phyloP scores from a whole-genome alignment of 352 stramenopile genomes.

The Thraustochytrium sp. region DNA sequence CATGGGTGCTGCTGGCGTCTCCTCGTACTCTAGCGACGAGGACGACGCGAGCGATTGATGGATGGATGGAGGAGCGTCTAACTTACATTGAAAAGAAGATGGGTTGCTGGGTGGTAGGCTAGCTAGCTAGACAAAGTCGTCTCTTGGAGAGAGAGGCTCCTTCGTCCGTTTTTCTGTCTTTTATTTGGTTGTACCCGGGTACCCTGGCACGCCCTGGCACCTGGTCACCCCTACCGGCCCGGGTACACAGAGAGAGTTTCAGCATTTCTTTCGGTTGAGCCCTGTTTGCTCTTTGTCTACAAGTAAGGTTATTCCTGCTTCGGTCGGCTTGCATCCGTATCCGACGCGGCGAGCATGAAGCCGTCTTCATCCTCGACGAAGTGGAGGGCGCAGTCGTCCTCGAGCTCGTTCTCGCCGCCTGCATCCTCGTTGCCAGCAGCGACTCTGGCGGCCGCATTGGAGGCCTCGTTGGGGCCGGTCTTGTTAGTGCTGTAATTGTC shows the following conservation, averaged over 20 bases:
- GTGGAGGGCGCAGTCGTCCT: not conserved
- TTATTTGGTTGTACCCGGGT: too few relatives aligned
- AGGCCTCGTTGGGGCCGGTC: not conserved
- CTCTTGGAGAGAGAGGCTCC: too few relatives aligned
- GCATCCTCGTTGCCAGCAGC: not conserved
- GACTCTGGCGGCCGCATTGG: not conserved
- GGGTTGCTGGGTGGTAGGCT: too few relatives aligned
- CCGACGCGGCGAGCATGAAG: not conserved
- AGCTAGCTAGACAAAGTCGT: too few relatives aligned
- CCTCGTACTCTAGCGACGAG: not conserved
- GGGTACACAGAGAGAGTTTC: too few relatives aligned
- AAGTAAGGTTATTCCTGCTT: conserved; percentile 33
- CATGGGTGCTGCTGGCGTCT: too few relatives aligned
- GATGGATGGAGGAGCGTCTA: not conserved
- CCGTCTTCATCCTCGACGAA: conserved; percentile 25
- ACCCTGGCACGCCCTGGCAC: too few relatives aligned
- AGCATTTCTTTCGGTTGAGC: too few relatives aligned
- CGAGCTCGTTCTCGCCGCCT: not conserved
- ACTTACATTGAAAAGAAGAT: too few relatives aligned
- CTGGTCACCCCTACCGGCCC: too few relatives aligned
- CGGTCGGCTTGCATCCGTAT: not conserved
- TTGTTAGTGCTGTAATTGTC: not conserved
- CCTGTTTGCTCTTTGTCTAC: too few relatives aligned
- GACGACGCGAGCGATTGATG: not conserved
- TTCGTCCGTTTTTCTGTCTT: too few relatives aligned